These are phyloP conservation scores for Ascochyta fabae DNA, from an alignment of 2,329 filamentous ascomycete species.

Conservation along the genomic window DNA sequence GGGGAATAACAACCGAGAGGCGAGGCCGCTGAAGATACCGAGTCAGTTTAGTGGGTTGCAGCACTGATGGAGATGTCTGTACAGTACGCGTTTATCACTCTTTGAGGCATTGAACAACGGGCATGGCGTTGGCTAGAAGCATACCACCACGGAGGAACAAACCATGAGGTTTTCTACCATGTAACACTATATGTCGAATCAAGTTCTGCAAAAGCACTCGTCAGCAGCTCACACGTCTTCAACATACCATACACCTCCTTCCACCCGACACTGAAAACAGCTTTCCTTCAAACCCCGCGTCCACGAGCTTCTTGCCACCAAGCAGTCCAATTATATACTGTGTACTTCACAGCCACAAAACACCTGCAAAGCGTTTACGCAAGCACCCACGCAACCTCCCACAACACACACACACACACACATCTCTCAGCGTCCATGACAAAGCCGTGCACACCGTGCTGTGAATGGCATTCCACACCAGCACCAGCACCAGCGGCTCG, in stretches of 20 bases:
- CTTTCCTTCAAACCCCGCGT: not conserved
- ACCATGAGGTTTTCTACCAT: not conserved
- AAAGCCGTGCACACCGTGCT: too few species aligned
- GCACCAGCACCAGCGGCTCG: too few species aligned
- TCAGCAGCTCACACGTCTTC: not conserved
- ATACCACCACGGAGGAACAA: not conserved
- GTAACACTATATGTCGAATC: not conserved
- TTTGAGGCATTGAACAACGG: not conserved
- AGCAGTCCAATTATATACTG: not conserved
- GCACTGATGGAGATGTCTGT: not conserved
- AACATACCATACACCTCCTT: not conserved
- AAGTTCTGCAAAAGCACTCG: not conserved
- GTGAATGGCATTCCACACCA: too few species aligned
- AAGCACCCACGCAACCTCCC: not conserved
- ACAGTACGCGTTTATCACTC: too few species aligned
- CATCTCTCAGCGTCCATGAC: too few species aligned
- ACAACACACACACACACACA: too few species aligned
- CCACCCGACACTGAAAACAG: not conserved
- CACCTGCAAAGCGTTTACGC: not conserved
- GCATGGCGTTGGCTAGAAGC: not conserved
- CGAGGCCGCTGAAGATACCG: slow-evolving; percentile 31
- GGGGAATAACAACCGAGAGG: slow-evolving; percentile 25
- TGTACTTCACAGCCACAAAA: not conserved
- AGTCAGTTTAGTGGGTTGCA: slow-evolving; percentile 11
- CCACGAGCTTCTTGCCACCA: not conserved